Percentiles rank a stretch among this genome's conserved stretches.
These are phyloP conservation scores for Hemisphaericaspora xylanilytica DNA, from an alignment of 1,139 yeast genomes.

Conservation along the genomic window DNA sequence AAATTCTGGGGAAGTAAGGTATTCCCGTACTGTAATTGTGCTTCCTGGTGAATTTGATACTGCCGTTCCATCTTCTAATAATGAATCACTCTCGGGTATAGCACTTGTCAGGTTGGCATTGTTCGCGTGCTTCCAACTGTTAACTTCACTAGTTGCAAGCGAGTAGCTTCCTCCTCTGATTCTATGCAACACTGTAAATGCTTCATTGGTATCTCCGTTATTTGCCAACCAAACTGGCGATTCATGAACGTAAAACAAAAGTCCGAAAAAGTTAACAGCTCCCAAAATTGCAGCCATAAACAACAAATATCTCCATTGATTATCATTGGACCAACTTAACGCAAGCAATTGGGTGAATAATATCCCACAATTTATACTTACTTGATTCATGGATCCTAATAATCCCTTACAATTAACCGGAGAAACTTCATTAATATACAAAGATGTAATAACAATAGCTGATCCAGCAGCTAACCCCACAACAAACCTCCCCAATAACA, in stretches of 20 bases:
- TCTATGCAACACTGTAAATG: constrained; percentile 35
- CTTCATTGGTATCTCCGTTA: constrained; percentile 32
- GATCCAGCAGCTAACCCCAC: constrained; percentile 88
- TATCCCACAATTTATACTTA: constrained; percentile 81
- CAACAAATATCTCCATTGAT: constrained; percentile 71
- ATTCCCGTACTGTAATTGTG: constrained; percentile 34
- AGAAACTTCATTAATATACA: constrained; percentile 75
- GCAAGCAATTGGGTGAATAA: constrained; percentile 75
- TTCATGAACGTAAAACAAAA: constrained; percentile 55
- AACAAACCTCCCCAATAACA: constrained; percentile 70
- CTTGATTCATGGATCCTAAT: constrained; percentile 86
- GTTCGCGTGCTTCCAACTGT: constrained; percentile 36
- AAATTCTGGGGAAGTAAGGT: constrained; percentile 52
- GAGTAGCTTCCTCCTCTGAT: constrained; percentile 44
- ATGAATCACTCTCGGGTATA: constrained; percentile 8
- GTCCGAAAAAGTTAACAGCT: constrained; percentile 41
- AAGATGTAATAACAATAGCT: constrained; percentile 79
- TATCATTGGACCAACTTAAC: constrained; percentile 58
- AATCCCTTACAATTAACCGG: constrained; percentile 69
- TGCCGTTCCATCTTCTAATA: constrained; percentile 19
- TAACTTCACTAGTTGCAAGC: constrained; percentile 36
- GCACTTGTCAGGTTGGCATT: constrained; percentile 4
- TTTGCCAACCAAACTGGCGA: constrained; percentile 78
- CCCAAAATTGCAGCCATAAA: constrained; percentile 59
- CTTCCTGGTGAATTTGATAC: constrained; percentile 6